phyloP scores from a whole-genome alignment of 192 early-diverging fungal genomes.

The Coemansia sp. region DNA sequence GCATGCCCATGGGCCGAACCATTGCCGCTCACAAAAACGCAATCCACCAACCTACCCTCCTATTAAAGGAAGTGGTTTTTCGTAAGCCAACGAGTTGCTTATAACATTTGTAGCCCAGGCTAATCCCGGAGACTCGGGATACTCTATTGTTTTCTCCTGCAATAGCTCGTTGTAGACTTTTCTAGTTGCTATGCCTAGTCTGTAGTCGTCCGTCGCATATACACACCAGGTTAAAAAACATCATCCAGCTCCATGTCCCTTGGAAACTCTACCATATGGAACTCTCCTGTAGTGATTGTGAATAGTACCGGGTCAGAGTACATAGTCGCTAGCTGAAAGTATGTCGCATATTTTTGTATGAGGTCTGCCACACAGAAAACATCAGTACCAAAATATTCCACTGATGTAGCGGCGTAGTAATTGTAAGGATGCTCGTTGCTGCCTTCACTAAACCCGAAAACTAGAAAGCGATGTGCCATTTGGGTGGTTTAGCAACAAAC shows the following conservation, averaged over 20 bases:
- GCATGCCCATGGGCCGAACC: neutral
- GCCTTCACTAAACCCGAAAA: neutral
- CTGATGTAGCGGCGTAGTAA: no score
- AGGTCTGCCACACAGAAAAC: neutral
- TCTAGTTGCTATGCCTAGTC: neutral
- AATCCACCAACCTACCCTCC: no score
- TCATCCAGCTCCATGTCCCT: neutral
- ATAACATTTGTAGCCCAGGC: no score
- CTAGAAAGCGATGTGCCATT: neutral
- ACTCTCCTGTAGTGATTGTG: neutral
- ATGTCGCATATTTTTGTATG: neutral
- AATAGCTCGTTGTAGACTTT: neutral
- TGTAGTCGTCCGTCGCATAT: neutral
- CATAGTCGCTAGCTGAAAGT: neutral
- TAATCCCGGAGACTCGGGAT: neutral
- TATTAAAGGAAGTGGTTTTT: no score
- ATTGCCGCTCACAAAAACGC: neutral
- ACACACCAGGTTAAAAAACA: neutral
- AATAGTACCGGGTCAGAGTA: neutral
- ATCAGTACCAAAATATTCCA: neutral
- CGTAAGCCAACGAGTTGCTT: no score
- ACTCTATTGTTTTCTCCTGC: neutral
- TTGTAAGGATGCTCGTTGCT: neutral
- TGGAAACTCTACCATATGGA: neutral
- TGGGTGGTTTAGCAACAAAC: neutral